Evolutionary conservation across 768 basidiomycete genomes (phyloP).

Genomic region (Suillus hirtellus): DNA sequence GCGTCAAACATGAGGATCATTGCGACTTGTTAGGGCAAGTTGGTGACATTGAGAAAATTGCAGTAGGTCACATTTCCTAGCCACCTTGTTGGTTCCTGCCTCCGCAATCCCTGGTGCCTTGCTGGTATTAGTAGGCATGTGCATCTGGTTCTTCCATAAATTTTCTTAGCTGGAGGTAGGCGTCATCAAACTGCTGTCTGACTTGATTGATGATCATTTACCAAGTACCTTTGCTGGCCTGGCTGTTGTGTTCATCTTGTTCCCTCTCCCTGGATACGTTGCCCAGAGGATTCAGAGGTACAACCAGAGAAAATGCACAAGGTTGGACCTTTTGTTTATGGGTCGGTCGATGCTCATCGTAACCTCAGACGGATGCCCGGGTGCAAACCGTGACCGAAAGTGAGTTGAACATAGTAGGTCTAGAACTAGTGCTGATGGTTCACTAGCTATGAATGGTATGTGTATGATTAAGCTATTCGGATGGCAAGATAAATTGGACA

Average conservation of each 20-base stretch:
- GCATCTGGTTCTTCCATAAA: constrained; percentile 44
- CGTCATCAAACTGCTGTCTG: neutral
- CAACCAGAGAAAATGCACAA: constrained; percentile 55
- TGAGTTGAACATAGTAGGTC: constrained; percentile 25
- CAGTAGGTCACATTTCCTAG: too few relatives aligned
- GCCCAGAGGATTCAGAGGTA: constrained; percentile 44
- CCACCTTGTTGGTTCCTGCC: too few relatives aligned
- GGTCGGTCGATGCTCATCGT: neutral
- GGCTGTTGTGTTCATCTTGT: constrained; percentile 46
- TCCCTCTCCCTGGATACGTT: constrained; percentile 60
- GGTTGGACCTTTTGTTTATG: constrained; percentile 9
- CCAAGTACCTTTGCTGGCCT: constrained; percentile 54
- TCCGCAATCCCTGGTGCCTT: too few relatives aligned
- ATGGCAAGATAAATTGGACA: constrained; percentile 58
- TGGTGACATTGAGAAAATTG: too few relatives aligned
- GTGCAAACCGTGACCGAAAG: constrained; percentile 64
- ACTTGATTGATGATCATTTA: neutral
- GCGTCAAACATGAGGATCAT: too few relatives aligned
- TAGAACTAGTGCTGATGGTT: constrained; percentile 8
- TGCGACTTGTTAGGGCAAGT: too few relatives aligned
- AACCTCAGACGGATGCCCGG: constrained; percentile 52
- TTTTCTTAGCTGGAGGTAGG: constrained; percentile 45
- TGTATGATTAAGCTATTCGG: constrained; percentile 76
- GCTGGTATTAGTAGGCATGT: constrained; percentile 20
- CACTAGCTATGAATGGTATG: constrained; percentile 51